Conservation (phyloP, 2,329 filamentous ascomycete species). For the Mycocentrospora acerina region DNA sequence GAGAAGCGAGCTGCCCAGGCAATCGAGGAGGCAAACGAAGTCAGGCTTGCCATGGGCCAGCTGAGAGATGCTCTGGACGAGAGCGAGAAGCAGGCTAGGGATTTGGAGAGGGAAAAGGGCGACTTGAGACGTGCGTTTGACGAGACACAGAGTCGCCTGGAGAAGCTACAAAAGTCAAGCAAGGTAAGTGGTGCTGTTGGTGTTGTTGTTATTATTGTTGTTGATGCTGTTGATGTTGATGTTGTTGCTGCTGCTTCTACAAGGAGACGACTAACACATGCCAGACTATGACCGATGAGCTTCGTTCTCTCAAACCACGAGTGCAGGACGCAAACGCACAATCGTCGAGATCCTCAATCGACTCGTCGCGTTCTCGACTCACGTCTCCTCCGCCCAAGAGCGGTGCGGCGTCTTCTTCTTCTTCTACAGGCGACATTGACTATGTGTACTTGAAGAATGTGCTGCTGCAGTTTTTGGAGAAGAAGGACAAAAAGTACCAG, state of each 20-base stretch:
- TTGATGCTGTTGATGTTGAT: not conserved
- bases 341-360: conserved; percentile 61
- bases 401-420: conserved; percentile 31
- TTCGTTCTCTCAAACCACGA: conserved; percentile 51
- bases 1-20: conserved; percentile 70
- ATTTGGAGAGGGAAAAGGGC: conserved; percentile 78
- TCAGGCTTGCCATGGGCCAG: conserved; percentile 73
- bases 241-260: too few species aligned
- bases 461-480: conserved; percentile 77
- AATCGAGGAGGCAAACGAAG: conserved; percentile 71
- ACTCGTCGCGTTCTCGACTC: conserved; percentile 52
- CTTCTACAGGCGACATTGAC: conserved; percentile 46
- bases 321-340: conserved; percentile 48
- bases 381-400: conserved; percentile 50
- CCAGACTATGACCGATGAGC: conserved; percentile 58
- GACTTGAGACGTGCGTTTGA: conserved; percentile 77
- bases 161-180: conserved; percentile 73
- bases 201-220: too few species aligned
- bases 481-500: conserved; percentile 74
- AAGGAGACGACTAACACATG: conserved; percentile 15
- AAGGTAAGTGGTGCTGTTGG: conserved; percentile 44
- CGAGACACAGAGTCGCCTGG: conserved; percentile 73
- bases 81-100: conserved; percentile 78
- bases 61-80: conserved; percentile 81
- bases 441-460: conserved; percentile 79